These are phyloP conservation scores for Gleditsia sinensis DNA, from an alignment of 306 rosid species.

Conservation along the genomic window DNA sequence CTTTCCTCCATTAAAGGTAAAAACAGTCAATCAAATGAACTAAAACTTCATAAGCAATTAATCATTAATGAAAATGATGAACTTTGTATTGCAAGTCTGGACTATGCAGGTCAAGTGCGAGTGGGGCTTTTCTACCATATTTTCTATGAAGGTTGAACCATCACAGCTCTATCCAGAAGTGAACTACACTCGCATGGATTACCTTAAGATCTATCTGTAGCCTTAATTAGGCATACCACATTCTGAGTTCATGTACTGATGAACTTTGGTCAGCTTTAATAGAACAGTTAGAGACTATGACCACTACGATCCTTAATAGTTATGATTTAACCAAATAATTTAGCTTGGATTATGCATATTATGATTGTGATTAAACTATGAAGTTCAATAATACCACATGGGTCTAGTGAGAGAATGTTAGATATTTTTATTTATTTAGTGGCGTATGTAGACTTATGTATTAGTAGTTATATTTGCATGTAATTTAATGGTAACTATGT, in stretches of 20 bases:
- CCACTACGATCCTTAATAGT: too few species aligned
- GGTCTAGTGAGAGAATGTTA: too few species aligned
- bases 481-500: too few species aligned
- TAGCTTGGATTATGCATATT: too few species aligned
- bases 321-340: too few species aligned
- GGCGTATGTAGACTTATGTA: too few species aligned
- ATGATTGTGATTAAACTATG: too few species aligned
- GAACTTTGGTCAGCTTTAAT: background rate
- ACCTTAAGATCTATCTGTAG: constrained; percentile 50
- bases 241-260: background rate
- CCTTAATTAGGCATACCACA: background rate
- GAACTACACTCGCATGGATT: constrained; percentile 71
- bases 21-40: background rate
- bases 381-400: too few species aligned
- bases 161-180: constrained; percentile 81
- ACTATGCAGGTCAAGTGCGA: constrained; percentile 57
- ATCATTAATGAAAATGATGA: too few species aligned
- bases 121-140: constrained; percentile 71
- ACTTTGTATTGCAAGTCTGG: constrained; percentile 56
- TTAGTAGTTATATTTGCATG: too few species aligned
- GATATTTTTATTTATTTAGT: too few species aligned
- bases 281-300: background rate
- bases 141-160: constrained; percentile 85
- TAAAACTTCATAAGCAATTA: too few species aligned
- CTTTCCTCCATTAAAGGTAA: constrained; percentile 70